Evolutionary conservation across 2,329 filamentous ascomycete genomes (phyloP).

Genomic region (Trichoderma sp.): DNA sequence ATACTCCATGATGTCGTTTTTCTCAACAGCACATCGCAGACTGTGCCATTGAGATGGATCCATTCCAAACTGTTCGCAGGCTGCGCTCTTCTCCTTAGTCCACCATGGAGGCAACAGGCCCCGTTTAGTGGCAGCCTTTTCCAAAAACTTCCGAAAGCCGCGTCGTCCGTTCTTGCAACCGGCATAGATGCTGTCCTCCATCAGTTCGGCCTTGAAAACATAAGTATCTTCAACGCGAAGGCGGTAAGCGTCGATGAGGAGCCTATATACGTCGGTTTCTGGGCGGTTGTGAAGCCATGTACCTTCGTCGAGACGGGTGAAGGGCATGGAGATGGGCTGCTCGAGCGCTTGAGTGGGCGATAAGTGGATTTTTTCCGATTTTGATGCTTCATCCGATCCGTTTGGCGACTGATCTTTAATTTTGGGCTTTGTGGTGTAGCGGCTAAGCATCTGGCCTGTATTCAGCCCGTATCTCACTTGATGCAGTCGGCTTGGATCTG

Average conservation of each 20-base stretch:
- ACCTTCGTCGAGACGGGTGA: slow-evolving; percentile 41
- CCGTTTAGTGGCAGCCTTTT: slow-evolving; percentile 26
- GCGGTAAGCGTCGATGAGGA: slow-evolving; percentile 52
- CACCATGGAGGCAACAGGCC: slow-evolving; percentile 49
- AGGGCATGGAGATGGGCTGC: slow-evolving; percentile 37
- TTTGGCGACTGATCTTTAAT: slow-evolving; percentile 20
- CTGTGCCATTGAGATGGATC: too few relatives aligned
- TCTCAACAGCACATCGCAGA: too few relatives aligned
- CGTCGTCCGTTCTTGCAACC: too few relatives aligned
- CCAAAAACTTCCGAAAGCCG: slow-evolving; percentile 26
- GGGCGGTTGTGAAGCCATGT: slow-evolving; percentile 48
- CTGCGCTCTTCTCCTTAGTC: slow-evolving; percentile 38
- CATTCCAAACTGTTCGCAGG: too few relatives aligned
- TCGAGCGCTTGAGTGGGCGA: slow-evolving; percentile 25
- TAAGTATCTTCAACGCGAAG: slow-evolving; percentile 45
- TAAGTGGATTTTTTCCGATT: neutral
- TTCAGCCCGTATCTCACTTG: neutral
- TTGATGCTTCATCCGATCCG: fast-evolving
- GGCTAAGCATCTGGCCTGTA: neutral
- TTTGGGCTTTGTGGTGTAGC: slow-evolving; percentile 37
- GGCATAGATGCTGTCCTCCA: too few relatives aligned
- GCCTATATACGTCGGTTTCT: slow-evolving; percentile 45
- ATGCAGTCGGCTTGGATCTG: slow-evolving; percentile 26
- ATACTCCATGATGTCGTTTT: too few relatives aligned
- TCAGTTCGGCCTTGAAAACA: too few relatives aligned